phyloP scores from a whole-genome alignment of 179 eudicot species.

The Spinacia oleracea region DNA sequence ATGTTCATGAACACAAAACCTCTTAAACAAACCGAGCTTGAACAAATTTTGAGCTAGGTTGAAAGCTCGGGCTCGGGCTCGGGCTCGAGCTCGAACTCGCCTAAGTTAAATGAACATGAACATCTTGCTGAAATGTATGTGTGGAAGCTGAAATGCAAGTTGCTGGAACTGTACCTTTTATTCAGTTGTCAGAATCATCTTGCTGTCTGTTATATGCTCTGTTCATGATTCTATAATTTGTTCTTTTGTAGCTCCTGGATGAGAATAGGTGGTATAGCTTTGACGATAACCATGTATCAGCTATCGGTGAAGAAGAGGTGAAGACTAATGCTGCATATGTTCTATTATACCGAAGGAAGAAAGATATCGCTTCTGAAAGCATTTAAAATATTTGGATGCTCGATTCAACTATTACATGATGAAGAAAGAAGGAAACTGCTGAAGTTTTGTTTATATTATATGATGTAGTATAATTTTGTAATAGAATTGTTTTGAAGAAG shows the following conservation, averaged over 20 bases:
- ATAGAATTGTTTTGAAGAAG: neutral
- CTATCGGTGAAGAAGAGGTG: slow-evolving; percentile 76
- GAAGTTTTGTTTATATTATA: neutral
- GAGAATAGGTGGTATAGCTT: slow-evolving; percentile 91
- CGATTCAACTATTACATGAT: neutral
- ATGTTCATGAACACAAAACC: too few relatives aligned
- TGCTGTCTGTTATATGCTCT: neutral
- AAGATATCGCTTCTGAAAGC: slow-evolving; percentile 33
- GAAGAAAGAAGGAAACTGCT: neutral
- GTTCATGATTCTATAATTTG: slow-evolving; percentile 8
- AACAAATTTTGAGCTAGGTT: too few relatives aligned
- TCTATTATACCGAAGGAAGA: slow-evolving; percentile 68
- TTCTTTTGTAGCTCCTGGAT: slow-evolving; percentile 59
- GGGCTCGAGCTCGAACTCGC: too few relatives aligned
- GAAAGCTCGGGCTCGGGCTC: too few relatives aligned
- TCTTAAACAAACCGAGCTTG: too few relatives aligned
- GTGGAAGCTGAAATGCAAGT: neutral
- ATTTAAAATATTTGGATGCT: neutral
- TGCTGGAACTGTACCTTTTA: neutral
- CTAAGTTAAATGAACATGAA: too few relatives aligned
- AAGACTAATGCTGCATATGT: slow-evolving; percentile 84
- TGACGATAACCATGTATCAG: slow-evolving; percentile 75
- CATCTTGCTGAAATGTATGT: too few relatives aligned
- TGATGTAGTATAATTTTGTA: neutral
- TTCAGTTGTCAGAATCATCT: neutral